Percentiles rank a stretch among this genome's conserved stretches.
phyloP scores from a whole-genome alignment of 192 early-diverging fungal genomes.

The Coemansia sp. region DNA sequence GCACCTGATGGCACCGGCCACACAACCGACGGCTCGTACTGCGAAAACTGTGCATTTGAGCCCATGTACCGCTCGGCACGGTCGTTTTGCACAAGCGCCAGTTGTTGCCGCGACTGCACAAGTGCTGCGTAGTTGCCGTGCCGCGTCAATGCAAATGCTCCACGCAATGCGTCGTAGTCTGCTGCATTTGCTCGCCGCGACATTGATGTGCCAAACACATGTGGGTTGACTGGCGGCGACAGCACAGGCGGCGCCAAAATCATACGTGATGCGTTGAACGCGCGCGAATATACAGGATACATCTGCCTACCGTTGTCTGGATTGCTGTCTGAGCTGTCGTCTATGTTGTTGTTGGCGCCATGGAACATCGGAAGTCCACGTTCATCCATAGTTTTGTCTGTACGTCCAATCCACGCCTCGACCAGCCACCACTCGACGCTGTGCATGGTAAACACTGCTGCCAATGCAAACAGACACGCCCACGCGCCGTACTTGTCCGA shows the following conservation, averaged over 20 bases:
- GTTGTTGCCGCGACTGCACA: slow-evolving; percentile 38
- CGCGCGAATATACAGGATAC: slow-evolving; percentile 24
- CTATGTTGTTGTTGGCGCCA: neutral
- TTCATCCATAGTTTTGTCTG: neutral
- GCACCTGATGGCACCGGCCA: slow-evolving; percentile 23
- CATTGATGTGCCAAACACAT: slow-evolving; percentile 30
- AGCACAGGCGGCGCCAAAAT: slow-evolving; percentile 19
- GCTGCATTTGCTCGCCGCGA: neutral
- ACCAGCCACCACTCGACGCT: slow-evolving; percentile 59
- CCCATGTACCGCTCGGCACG: slow-evolving; percentile 22
- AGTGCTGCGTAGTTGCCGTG: slow-evolving; percentile 45
- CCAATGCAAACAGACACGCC: slow-evolving; percentile 61
- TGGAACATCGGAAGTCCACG: neutral
- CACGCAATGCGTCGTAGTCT: neutral
- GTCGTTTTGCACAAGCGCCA: slow-evolving; percentile 29
- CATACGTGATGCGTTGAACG: slow-evolving; percentile 18
- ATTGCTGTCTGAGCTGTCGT: slow-evolving; percentile 4
- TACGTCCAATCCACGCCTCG: slow-evolving; percentile 22
- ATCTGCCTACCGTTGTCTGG: neutral
- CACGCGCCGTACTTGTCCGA: slow-evolving; percentile 52
- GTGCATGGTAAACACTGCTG: slow-evolving; percentile 62
- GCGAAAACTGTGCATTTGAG: slow-evolving; percentile 41
- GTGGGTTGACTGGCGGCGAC: slow-evolving; percentile 28
- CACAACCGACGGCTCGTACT: slow-evolving; percentile 14
- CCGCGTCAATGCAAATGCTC: slow-evolving; percentile 35